Percentiles rank a stretch among this genome's conserved stretches.
phyloP scores from a whole-genome alignment of 352 stramenopile species.

The Pythium sp. region DNA sequence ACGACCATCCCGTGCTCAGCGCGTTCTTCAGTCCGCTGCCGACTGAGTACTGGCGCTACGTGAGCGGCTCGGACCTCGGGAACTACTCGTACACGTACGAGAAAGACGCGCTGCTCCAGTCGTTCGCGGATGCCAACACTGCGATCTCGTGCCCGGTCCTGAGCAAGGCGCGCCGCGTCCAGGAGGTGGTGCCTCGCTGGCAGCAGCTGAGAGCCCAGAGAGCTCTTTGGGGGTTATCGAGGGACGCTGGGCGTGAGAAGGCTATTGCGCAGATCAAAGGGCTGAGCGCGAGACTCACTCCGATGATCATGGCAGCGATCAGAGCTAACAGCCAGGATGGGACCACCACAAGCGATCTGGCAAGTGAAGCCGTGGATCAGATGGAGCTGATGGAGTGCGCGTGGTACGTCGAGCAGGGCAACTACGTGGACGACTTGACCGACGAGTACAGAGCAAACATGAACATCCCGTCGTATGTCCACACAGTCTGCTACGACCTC shows the following conservation, averaged over 20 bases:
- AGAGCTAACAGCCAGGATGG: neutral
- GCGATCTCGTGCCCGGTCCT: slow-evolving; percentile 6
- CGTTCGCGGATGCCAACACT: slow-evolving; percentile 8
- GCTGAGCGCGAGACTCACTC: neutral
- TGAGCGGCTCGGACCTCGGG: slow-evolving; percentile 43
- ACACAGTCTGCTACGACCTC: slow-evolving; percentile 21
- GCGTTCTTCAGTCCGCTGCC: slow-evolving; percentile 53
- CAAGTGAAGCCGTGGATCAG: slow-evolving; percentile 19
- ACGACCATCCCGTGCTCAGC: slow-evolving; percentile 39
- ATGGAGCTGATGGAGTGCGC: slow-evolving; percentile 38
- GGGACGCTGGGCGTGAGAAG: neutral
- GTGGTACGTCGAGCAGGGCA: slow-evolving; percentile 26
- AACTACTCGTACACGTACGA: slow-evolving; percentile 63
- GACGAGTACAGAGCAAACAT: slow-evolving; percentile 27
- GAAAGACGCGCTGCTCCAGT: slow-evolving; percentile 41
- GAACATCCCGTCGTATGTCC: slow-evolving; percentile 4
- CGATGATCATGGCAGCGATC: neutral
- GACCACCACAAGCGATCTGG: neutral
- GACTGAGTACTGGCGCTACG: slow-evolving; percentile 63
- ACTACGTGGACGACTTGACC: slow-evolving; percentile 26
- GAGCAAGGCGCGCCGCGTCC: slow-evolving; percentile 8
- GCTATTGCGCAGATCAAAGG: neutral
- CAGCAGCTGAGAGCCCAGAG: neutral
- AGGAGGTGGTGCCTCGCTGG: slow-evolving; percentile 1
- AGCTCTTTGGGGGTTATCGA: neutral